These are phyloP conservation scores for Fraxinus xanthoxyloides DNA, from an alignment of 305 asterid genomes.

Conservation along the genomic window DNA sequence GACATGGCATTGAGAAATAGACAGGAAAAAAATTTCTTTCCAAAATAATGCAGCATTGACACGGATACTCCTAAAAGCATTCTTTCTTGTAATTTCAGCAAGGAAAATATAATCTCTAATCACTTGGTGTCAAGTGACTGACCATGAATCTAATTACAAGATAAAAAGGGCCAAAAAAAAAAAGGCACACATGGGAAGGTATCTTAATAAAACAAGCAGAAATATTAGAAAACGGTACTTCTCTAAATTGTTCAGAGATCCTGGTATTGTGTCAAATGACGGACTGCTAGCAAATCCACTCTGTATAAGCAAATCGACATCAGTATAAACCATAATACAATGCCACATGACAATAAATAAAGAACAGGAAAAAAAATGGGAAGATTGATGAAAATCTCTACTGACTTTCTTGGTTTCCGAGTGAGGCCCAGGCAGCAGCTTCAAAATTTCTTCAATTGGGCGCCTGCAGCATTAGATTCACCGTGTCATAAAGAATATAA, in stretches of 20 bases:
- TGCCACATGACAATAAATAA: not conserved
- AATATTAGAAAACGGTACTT: slow-evolving; percentile 45
- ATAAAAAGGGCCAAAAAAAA: not conserved
- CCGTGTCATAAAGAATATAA: slow-evolving; percentile 1
- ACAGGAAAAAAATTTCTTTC: not conserved
- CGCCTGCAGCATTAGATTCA: slow-evolving; percentile 55
- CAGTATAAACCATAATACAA: slow-evolving; percentile 4
- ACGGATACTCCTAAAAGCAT: not conserved
- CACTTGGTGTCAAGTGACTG: not conserved
- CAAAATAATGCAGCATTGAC: not conserved
- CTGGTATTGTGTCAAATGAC: slow-evolving; percentile 59
- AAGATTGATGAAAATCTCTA: slow-evolving; percentile 16
- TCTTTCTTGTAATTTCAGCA: not conserved
- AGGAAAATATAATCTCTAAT: not conserved
- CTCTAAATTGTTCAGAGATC: slow-evolving; percentile 53
- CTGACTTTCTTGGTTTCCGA: slow-evolving; percentile 80
- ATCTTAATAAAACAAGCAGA: not conserved
- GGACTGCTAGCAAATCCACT: slow-evolving; percentile 70
- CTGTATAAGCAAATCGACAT: slow-evolving; percentile 42
- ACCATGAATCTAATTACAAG: not conserved
- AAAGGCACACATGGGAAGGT: not conserved
- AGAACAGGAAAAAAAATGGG: not conserved
- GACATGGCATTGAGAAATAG: not conserved
- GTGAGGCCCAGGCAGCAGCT: slow-evolving; percentile 93
- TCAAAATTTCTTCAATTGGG: slow-evolving; percentile 82